phyloP scores from a whole-genome alignment of 257 asterid species.

The Scutellaria baicalensis region DNA sequence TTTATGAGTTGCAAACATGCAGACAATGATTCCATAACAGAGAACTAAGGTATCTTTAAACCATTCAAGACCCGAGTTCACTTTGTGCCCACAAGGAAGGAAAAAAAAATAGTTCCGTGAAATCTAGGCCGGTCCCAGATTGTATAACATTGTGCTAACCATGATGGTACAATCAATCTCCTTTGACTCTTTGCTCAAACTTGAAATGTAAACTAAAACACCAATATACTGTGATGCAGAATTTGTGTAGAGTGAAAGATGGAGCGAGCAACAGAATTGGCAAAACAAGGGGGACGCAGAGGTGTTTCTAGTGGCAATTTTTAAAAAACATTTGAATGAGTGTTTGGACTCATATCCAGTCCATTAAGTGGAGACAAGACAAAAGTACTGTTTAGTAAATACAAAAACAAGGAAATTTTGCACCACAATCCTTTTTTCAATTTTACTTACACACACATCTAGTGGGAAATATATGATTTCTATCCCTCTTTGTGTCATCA shows the following conservation, averaged over 20 bases:
- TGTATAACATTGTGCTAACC: not conserved
- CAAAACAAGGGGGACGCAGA: too few relatives aligned
- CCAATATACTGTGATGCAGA: not conserved
- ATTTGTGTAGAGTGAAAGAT: too few relatives aligned
- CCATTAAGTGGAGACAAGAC: not conserved
- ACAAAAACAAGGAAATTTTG: not conserved
- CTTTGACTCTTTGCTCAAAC: not conserved
- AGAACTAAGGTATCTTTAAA: too few relatives aligned
- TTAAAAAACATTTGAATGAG: not conserved
- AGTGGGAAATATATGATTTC: not conserved
- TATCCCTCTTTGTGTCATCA: not conserved
- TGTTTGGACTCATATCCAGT: not conserved
- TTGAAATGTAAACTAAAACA: not conserved
- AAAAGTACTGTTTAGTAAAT: not conserved
- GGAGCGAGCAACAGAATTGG: not conserved
- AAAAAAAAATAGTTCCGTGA: too few relatives aligned
- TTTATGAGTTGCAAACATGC: too few relatives aligned
- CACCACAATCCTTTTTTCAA: not conserved
- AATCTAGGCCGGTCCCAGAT: not conserved
- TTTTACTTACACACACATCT: not conserved
- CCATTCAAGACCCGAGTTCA: too few relatives aligned
- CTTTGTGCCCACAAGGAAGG: too few relatives aligned
- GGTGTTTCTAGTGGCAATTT: not conserved
- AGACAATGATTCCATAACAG: too few relatives aligned
- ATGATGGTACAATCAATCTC: not conserved